phyloP scores from a whole-genome alignment of 2,329 filamentous ascomycete genomes.

The Karstenula rhodostoma region DNA sequence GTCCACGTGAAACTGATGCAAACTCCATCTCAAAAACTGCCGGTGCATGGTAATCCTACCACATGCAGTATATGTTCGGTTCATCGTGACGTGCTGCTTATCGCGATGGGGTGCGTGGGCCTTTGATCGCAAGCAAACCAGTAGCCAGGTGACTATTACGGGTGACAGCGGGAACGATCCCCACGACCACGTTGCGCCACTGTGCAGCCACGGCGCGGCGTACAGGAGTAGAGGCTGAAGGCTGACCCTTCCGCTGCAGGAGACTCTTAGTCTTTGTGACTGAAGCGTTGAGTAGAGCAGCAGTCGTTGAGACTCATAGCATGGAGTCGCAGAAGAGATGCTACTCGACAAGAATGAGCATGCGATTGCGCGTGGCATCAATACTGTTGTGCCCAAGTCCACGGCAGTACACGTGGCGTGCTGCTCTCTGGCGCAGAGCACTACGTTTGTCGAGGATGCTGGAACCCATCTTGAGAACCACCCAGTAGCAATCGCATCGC shows the following conservation, averaged over 20 bases:
- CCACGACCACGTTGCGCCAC: not conserved
- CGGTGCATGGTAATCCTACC: not conserved
- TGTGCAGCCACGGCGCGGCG: not conserved
- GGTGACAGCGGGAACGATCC: not conserved
- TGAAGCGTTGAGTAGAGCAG: not conserved
- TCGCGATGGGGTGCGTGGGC: slow-evolving; percentile 1
- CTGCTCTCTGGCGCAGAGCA: no score
- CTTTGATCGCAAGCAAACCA: not conserved
- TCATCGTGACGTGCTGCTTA: slow-evolving; percentile 7
- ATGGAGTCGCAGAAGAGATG: not conserved
- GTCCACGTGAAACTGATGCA: not conserved
- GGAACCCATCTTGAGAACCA: no score
- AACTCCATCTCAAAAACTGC: not conserved
- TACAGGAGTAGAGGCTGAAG: not conserved
- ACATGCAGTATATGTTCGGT: not conserved
- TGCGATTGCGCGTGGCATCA: no score
- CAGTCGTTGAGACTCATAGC: not conserved
- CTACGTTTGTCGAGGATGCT: no score
- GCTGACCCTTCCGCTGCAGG: not conserved
- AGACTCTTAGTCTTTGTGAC: not conserved
- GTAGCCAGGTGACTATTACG: not conserved
- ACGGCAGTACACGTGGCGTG: no score
- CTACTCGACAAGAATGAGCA: no score
- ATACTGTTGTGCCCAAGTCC: no score
- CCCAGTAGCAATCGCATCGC: no score